phyloP scores from a whole-genome alignment of 2,329 filamentous ascomycete species.

The Ceratocystis ficicola region DNA sequence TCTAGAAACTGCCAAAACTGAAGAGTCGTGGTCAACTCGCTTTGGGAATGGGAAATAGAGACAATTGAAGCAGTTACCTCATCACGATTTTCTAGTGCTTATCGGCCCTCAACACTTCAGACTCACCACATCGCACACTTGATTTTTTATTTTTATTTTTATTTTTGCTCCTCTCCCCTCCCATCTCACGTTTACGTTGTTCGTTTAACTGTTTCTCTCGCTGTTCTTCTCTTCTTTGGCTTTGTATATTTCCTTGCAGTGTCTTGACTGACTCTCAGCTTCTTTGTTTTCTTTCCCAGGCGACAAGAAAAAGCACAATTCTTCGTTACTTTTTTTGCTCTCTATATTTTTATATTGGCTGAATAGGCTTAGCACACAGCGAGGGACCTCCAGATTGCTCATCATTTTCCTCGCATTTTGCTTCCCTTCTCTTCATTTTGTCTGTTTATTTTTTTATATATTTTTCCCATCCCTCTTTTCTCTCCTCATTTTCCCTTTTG shows the following conservation, averaged over 20 bases:
- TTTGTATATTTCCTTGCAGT: neutral
- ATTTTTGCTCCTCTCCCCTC: neutral
- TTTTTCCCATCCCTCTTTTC: neutral
- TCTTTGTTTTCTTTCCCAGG: neutral
- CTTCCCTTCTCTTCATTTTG: neutral
- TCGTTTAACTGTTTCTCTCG: neutral
- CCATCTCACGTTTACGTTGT: neutral
- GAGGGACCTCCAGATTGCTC: neutral
- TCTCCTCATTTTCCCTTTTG: neutral
- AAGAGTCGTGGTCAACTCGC: neutral
- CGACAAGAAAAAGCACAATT: neutral
- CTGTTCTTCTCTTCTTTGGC: neutral
- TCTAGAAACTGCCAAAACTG: neutral
- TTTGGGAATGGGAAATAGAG: constrained; percentile 5
- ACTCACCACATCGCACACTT: neutral
- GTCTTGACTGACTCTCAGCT: neutral
- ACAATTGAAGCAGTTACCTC: constrained; percentile 13
- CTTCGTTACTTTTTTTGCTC: neutral
- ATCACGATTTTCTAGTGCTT: constrained; percentile 5
- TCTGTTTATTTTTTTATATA: neutral
- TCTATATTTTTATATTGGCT: neutral
- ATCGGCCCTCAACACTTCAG: constrained; percentile 6
- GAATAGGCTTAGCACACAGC: neutral
- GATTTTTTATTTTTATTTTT: neutral
- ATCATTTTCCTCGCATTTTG: neutral